A percentile compares a stretch with the other conserved stretches of the same genome.
Evolutionary conservation across 306 rosid genomes (phyloP).

Genomic region (Prunus mira): DNA sequence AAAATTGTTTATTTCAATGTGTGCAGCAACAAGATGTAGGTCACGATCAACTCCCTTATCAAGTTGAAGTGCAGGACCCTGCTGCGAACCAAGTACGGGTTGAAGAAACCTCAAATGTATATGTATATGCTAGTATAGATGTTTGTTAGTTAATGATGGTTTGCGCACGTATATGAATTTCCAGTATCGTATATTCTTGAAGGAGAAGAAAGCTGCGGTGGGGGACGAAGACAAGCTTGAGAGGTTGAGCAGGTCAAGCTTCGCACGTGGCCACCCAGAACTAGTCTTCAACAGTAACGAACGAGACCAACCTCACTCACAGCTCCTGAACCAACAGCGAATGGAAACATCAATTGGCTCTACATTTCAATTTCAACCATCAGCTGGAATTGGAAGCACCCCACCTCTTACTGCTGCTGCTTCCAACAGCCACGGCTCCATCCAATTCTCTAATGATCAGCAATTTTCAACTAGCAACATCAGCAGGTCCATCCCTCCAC

Average conservation of each 20-base stretch:
- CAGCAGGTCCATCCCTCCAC: neutral
- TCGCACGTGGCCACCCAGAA: constrained; percentile 34
- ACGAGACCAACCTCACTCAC: neutral
- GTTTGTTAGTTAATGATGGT: neutral
- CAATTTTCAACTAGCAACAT: too few species aligned
- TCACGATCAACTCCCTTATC: too few species aligned
- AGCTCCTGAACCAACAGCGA: neutral
- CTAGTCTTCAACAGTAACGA: constrained; percentile 2
- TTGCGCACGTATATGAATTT: neutral
- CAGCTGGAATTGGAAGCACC: too few species aligned
- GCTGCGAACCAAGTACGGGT: too few species aligned
- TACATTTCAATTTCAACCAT: neutral
- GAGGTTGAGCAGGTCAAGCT: constrained; percentile 36
- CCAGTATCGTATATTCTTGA: constrained; percentile 52
- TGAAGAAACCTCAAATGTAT: too few species aligned
- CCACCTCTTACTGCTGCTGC: neutral
- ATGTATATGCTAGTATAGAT: neutral
- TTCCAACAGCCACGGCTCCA: neutral
- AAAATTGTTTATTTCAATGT: too few species aligned
- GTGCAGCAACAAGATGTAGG: too few species aligned
- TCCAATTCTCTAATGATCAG: too few species aligned
- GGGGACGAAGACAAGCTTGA: neutral
- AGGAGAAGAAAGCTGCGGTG: neutral
- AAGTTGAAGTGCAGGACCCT: too few species aligned
- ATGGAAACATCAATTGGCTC: neutral